phyloP scores from a whole-genome alignment of 1,284 basidiomycete genomes.

The Trichosporon sp. region DNA sequence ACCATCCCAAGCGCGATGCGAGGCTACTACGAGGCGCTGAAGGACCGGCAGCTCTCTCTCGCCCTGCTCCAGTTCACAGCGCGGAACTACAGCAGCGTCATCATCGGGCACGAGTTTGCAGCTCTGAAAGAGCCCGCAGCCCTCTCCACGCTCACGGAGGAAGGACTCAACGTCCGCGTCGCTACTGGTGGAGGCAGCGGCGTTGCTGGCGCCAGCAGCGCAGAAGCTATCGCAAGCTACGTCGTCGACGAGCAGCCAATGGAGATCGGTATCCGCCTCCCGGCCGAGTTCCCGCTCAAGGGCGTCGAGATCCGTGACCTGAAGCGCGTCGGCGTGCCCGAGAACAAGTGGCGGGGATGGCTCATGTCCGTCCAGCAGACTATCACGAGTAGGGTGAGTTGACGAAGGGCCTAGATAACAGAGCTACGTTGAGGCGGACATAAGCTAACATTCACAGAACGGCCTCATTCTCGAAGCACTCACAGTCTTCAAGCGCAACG shows the following conservation, averaged over 20 bases:
- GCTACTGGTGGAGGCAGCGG: constrained; percentile 64
- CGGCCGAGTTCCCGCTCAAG: constrained; percentile 84
- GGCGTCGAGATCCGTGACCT: constrained; percentile 82
- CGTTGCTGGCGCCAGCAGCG: constrained; percentile 52
- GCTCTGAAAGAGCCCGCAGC: constrained; percentile 64
- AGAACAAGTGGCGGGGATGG: constrained; percentile 91
- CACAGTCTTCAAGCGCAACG: constrained; percentile 92
- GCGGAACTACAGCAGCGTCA: constrained; percentile 80
- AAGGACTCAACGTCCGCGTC: constrained; percentile 75
- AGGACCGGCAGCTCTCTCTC: constrained; percentile 77
- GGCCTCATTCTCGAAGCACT: constrained; percentile 87
- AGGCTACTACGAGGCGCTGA: constrained; percentile 77
- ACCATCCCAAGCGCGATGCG: constrained; percentile 77
- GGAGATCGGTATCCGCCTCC: constrained; percentile 83
- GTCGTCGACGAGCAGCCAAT: constrained; percentile 89
- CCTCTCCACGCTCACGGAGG: constrained; percentile 65
- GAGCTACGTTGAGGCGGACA: neutral
- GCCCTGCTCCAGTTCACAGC: constrained; percentile 74
- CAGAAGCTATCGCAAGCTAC: constrained; percentile 56
- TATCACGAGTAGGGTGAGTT: too few species aligned
- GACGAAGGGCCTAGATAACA: constrained; percentile 55
- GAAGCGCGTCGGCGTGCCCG: constrained; percentile 79
- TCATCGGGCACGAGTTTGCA: constrained; percentile 75
- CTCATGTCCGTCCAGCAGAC: constrained; percentile 87
- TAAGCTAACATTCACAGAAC: constrained; percentile 59